Conservation (phyloP, 441 rosid genomes). For the Croton setiger region DNA sequence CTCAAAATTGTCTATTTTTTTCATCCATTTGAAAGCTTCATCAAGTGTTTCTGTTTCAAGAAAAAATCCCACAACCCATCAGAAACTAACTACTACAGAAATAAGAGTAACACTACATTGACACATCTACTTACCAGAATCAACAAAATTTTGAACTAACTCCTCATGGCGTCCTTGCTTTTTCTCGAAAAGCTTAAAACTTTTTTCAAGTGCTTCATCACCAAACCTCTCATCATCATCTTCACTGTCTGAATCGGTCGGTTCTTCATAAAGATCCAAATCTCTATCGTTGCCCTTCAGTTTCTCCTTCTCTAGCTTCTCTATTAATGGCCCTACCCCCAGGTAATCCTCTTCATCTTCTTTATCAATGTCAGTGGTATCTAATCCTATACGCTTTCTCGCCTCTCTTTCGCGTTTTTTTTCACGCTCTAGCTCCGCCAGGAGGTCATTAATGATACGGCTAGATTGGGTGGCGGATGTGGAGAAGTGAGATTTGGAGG, state of each 20-base stretch:
- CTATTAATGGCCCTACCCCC: conserved; percentile 68
- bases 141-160: conserved; percentile 47
- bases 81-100: neutral
- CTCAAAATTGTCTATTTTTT: conserved; percentile 68
- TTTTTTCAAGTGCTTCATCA: conserved; percentile 38
- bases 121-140: conserved; percentile 39
- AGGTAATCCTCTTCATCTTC: conserved; percentile 84
- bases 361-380: conserved; percentile 62
- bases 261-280: conserved; percentile 44
- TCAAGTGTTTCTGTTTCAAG: conserved; percentile 58
- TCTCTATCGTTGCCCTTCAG: conserved; percentile 35
- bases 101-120: neutral
- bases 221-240: conserved; percentile 51
- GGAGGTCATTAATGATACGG: conserved; percentile 42
- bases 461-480: conserved; percentile 20
- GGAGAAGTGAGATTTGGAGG: conserved; percentile 39
- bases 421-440: conserved; percentile 38
- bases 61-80: neutral
- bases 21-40: conserved; percentile 78
- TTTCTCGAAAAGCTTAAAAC: conserved; percentile 38
- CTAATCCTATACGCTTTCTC: conserved; percentile 53
- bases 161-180: conserved; percentile 57
- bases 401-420: conserved; percentile 29
- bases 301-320: conserved; percentile 62
- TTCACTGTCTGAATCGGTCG: conserved; percentile 72